Conservation (phyloP, 148 eudicot genomes). For the Hydrangea macrophylla region DNA sequence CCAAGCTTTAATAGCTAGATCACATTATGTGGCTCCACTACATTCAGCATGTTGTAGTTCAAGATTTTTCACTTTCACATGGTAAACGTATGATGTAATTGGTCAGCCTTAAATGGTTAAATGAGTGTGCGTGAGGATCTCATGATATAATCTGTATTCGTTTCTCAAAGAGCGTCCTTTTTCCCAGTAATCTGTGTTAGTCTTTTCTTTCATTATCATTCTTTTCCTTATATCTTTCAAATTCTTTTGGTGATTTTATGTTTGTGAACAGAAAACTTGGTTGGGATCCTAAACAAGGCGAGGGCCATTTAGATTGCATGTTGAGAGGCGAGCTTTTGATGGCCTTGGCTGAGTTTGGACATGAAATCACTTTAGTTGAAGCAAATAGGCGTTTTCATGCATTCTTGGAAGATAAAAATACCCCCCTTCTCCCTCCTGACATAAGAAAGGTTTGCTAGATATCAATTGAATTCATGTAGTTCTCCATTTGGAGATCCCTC, state of each 20-base stretch:
- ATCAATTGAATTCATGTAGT: not conserved
- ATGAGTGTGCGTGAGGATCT: not conserved
- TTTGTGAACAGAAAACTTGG: slow-evolving; percentile 69
- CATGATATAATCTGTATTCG: not conserved
- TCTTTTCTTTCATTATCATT: not conserved
- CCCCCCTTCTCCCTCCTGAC: slow-evolving; percentile 94
- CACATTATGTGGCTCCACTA: too few relatives aligned
- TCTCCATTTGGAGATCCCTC: not conserved
- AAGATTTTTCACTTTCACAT: too few relatives aligned
- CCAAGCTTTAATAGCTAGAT: too few relatives aligned
- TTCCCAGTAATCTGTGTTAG: not conserved
- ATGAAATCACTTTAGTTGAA: slow-evolving; percentile 65
- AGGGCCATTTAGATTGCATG: slow-evolving; percentile 95
- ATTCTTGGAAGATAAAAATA: slow-evolving; percentile 65
- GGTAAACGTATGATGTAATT: too few relatives aligned
- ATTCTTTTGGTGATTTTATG: slow-evolving; percentile 2
- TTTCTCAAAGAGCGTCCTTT: not conserved
- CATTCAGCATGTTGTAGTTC: too few relatives aligned
- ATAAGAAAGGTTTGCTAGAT: slow-evolving; percentile 64
- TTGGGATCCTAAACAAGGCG: slow-evolving; percentile 85
- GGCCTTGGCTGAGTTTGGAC: slow-evolving; percentile 73
- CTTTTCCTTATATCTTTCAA: not conserved
- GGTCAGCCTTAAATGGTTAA: too few relatives aligned
- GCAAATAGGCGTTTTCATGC: slow-evolving; percentile 79
- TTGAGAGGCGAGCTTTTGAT: slow-evolving; percentile 87